Percentiles rank a stretch among this genome's conserved stretches.
Conservation (phyloP, 352 stramenopile species). For the Pelagophyceae sp. region DNA sequence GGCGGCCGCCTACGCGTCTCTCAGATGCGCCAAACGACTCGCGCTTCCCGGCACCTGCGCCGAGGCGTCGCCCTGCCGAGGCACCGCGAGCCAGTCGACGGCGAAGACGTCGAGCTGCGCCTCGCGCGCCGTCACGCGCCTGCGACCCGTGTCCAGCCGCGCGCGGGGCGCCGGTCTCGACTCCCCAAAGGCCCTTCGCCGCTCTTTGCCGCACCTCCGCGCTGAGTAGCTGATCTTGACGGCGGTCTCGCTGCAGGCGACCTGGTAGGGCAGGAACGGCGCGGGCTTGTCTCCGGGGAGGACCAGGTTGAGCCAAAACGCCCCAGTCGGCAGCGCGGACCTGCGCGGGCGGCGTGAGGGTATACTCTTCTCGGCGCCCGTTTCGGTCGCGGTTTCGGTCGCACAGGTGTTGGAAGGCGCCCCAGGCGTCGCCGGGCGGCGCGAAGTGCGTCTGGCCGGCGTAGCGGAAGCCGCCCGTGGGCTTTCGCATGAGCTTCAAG, state of each 20-base stretch:
- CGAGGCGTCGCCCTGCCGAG: conserved; percentile 25
- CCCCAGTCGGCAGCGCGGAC: conserved; percentile 57
- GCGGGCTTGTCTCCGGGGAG: conserved; percentile 59
- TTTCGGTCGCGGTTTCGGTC: too few relatives aligned
- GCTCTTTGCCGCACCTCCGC: too few relatives aligned
- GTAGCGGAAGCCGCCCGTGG: not conserved
- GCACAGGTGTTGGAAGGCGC: too few relatives aligned
- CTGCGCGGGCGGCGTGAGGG: conserved; percentile 19
- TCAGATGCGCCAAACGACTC: not conserved
- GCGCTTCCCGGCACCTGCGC: conserved; percentile 45
- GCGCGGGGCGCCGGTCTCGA: too few relatives aligned
- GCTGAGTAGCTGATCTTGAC: conserved; percentile 70
- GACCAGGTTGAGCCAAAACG: conserved; percentile 76
- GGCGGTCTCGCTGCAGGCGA: conserved; percentile 54
- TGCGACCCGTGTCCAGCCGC: too few relatives aligned
- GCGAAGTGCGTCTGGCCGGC: conserved; percentile 22
- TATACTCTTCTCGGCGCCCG: too few relatives aligned
- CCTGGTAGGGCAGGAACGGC: conserved; percentile 66
- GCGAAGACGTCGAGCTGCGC: conserved; percentile 67
- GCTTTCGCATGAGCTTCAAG: too few relatives aligned
- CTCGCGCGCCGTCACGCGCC: conserved; percentile 49
- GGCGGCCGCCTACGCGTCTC: too few relatives aligned
- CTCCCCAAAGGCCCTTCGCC: too few relatives aligned
- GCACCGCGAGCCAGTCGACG: conserved; percentile 41
- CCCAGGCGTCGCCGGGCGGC: conserved; percentile 33